These are phyloP conservation scores for Monosporascus ibericus DNA, from an alignment of 2,329 filamentous ascomycete genomes.

Conservation along the genomic window DNA sequence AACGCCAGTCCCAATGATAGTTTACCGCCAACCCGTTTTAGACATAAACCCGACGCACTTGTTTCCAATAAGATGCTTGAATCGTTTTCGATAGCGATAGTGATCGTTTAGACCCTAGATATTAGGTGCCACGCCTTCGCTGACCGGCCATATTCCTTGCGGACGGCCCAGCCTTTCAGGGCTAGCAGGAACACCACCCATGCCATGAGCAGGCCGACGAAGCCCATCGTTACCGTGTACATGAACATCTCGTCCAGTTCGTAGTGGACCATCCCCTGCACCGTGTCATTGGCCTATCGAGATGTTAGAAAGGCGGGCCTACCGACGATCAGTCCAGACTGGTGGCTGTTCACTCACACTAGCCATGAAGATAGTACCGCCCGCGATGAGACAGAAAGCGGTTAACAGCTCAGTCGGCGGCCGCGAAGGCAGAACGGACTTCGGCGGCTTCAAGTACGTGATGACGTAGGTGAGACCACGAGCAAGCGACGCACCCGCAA, in stretches of 20 bases:
- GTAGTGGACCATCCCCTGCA: slow-evolving; percentile 70
- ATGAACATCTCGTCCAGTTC: slow-evolving; percentile 85
- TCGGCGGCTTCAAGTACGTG: slow-evolving; percentile 73
- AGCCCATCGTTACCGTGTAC: slow-evolving; percentile 81
- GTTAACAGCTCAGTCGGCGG: slow-evolving; percentile 87
- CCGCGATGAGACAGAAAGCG: slow-evolving; percentile 79
- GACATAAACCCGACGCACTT: slow-evolving; percentile 5
- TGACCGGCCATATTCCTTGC: slow-evolving; percentile 31
- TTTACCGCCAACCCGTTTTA: too few species aligned
- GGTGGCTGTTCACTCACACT: slow-evolving; percentile 53
- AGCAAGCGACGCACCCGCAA: slow-evolving; percentile 74
- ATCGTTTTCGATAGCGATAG: background rate
- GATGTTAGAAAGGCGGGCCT: slow-evolving; percentile 3
- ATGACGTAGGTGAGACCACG: slow-evolving; percentile 74
- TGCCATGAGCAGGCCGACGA: slow-evolving; percentile 78
- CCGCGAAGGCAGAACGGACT: slow-evolving; percentile 71
- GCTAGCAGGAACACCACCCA: slow-evolving; percentile 74
- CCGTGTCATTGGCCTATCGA: slow-evolving; percentile 64
- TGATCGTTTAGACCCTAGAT: slow-evolving; percentile 9
- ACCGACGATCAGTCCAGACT: background rate
- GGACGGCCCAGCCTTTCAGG: slow-evolving; percentile 79
- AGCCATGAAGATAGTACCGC: slow-evolving; percentile 88
- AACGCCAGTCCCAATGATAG: slow-evolving; percentile 6
- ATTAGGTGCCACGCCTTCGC: slow-evolving; percentile 10
- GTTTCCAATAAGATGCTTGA: slow-evolving; percentile 7